Evolutionary conservation across 129 eudicot species (phyloP), one percentile per base, ranked within the genome.

Genomic region (Helianthus tuberosus): DNA sequence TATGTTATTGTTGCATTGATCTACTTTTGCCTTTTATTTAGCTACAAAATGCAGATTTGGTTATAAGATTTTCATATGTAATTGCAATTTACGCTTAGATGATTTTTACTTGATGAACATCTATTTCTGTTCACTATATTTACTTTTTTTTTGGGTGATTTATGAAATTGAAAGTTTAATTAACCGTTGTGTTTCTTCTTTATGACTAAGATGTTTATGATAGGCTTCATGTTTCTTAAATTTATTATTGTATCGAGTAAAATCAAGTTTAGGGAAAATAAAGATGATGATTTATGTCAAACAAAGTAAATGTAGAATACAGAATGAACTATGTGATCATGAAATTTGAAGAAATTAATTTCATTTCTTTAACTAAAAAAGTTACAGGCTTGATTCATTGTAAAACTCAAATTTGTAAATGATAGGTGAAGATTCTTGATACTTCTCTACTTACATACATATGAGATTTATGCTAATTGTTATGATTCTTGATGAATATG

Each of bases 381-480:
- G 47, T 50, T 82, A 62, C 82, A 82, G 38, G 85, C 84, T 57
- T 82, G 87, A 2, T 65, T n/a, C n/a, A n/a, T n/a, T 79, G 96
- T 84, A 77, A 70, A 85, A 41, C 8, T 23, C 5, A 35, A 50
- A 25, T 6, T 11, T 27, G 15, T 59, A 11, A 27, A 4, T 62
- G 67, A 5, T 39, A 41, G 9, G 46, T 41, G 44, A 39, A 54
- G 17, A 54, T n/a, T 54, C 60, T 15, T 50, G 14, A 25, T 25
- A 25, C 29, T 25, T 25, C 1, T 25, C 29, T 25, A 25, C 29
- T 25, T 25, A 25, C 29, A 25, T 25, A 13, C 11, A 25, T 38
- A 11, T 59, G 43, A 62, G 67, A 62, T 14, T 32, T 62, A 5
- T 68, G 43, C 35, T 29, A 9, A 32, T 51, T 50, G 27, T 13